Base-by-base conservation (phyloP, 768 basidiomycete species). In the Tulasnella sp. region DNA sequence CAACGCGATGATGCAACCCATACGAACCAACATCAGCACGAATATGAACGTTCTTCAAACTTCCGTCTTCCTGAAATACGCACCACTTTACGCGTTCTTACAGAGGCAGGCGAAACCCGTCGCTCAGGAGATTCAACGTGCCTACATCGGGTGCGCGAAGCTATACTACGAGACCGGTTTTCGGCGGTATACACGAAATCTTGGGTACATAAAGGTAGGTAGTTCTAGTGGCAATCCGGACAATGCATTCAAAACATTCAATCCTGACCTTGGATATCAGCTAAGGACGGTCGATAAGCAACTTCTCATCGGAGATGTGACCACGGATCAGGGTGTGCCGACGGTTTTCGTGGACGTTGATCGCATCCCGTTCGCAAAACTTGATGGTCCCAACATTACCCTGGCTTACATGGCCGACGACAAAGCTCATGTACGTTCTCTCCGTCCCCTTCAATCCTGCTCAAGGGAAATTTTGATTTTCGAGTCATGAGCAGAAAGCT, bases 91-190 rank as follows among this genome's bases (percentile, higher is more conserved):
- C 66, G 78, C 79, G 1, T 99, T 98, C 68, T 76, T 99, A 38
- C 83, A 85, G 63, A 83, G 89, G 2, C 87, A 92, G 63, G 87
- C 87, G 4, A 78, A 84, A 8, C 77, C 77, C 32, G 86, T 93
- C 29, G 93, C 96, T 2, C 78, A 78, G 48, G 94, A 98, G 70
- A 74, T 99, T 23, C 91, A 92, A 69, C 77, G 90, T 53, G 84
- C 88, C 2, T 99, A 99, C 70, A 74, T 86, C 27, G 80, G 80
- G 32, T 81, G 87, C 26, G 86, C 88, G 13, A 82, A 93, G 42
- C 79, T 88, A 21, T 99, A 96, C 70, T 97, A 92, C 61, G 96
- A 99, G 73, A 98, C 96, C 21, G 90, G 86, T 0, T 94, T 97
- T 69, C 76, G 96, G 63, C 75, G 96, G 44, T 99, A 98, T 69